Base-by-base conservation (phyloP, 768 basidiomycete genomes). In the Suillus ampliporus region DNA sequence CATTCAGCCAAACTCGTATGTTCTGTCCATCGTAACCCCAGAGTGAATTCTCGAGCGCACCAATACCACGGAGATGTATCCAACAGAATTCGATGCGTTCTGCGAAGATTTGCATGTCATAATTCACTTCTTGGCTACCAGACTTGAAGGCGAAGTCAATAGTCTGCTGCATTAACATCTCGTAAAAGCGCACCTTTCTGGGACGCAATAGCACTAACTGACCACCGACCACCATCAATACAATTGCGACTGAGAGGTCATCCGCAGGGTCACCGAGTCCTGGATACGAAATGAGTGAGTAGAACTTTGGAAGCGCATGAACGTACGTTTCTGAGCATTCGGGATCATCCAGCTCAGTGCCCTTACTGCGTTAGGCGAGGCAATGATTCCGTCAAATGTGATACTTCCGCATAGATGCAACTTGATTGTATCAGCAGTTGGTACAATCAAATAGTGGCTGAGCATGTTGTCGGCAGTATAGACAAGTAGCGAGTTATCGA, bases 341-440 rank as follows among this genome's bases (percentile, higher is more conserved):
- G 97, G 97, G 61, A 99, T 92, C 88, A 99, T 91, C 97, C 97
- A 99, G 75, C 96, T 97, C 72, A 99, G 77, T 67, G 91, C 91
- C 64, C 95, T 81, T 2, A 99, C 96, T 14, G 92, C 85, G 38
- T 82, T 86, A 7, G 97, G 95, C 9, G 86, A 84, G 14, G 88
- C 85, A 53, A 99, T 92, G 57, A 99, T 91, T 5, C 96, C 97
- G 58, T 85, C 84, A 72, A 99, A 99, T 19, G 89, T 91, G 71
- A 99, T 99, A 68, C 93, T 97, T 9, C 97, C 97, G 75, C 97
- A 99, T 5, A 93, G 76, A 67, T 95, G 90, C 44, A 99, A 79
- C 73, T 88, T 90, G 74, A 97, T 95, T 7, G 88, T 85, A 57
- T 94, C 90, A 10, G 85, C 77, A 0, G 92, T 92, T 5, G 95